Percentiles rank a stretch among this genome's conserved stretches.
Conservation (phyloP, 305 asterid genomes). For the Coffea humblotiana region DNA sequence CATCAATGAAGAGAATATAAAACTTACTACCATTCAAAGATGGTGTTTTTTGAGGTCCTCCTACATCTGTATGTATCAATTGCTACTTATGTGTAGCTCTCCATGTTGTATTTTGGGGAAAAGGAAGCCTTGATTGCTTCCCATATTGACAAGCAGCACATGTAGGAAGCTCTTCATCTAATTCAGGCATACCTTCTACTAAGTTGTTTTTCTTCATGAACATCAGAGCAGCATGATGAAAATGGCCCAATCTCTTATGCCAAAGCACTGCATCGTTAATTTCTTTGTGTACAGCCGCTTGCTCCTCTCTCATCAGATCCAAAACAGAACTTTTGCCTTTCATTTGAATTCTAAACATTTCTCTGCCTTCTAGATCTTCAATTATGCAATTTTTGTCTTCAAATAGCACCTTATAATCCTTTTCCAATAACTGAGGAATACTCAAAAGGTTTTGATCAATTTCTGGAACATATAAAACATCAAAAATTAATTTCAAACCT, state of each 20-base stretch:
- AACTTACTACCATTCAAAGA: neutral
- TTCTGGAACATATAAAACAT: neutral
- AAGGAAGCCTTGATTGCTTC: too few species aligned
- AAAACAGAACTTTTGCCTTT: too few species aligned
- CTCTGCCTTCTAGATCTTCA: too few species aligned
- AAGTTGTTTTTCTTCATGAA: too few species aligned
- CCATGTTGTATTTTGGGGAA: too few species aligned
- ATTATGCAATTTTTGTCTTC: neutral
- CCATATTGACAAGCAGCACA: neutral
- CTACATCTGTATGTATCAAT: neutral
- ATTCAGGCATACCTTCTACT: too few species aligned
- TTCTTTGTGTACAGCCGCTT: too few species aligned
- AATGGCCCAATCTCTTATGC: neutral
- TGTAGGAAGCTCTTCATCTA: too few species aligned
- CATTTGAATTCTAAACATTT: neutral
- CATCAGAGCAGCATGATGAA: too few species aligned
- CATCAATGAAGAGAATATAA: neutral
- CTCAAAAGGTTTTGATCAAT: too few species aligned
- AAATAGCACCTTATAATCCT: neutral
- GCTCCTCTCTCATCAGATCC: neutral
- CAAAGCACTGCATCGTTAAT: neutral
- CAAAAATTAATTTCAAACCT: neutral
- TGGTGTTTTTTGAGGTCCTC: neutral
- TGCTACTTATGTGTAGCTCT: neutral
- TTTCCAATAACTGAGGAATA: too few species aligned